These are phyloP conservation scores for Emergomyces africanus DNA, from an alignment of 2,329 filamentous ascomycete species.

Conservation along the genomic window DNA sequence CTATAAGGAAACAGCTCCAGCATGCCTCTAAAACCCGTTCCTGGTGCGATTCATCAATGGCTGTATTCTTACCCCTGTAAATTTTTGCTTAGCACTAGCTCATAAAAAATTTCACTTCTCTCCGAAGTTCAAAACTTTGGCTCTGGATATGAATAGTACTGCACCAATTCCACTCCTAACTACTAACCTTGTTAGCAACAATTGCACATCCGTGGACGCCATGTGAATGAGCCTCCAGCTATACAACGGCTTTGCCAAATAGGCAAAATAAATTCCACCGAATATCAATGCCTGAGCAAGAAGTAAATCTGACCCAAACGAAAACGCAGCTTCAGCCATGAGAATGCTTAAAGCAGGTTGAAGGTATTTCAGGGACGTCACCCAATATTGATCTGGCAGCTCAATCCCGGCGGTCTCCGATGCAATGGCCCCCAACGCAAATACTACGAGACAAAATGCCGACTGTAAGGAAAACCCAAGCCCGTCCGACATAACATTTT, in stretches of 20 bases:
- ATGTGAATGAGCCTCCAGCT: slow-evolving; percentile 24
- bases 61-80: slow-evolving; percentile 8
- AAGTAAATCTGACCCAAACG: slow-evolving; percentile 17
- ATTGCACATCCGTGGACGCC: slow-evolving; percentile 20
- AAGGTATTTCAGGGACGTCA: slow-evolving; percentile 22
- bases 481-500: slow-evolving; percentile 12
- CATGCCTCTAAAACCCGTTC: slow-evolving; percentile 15
- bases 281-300: slow-evolving; percentile 20
- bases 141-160: neutral
- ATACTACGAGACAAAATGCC: slow-evolving; percentile 20
- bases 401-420: slow-evolving; percentile 10
- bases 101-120: neutral
- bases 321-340: slow-evolving; percentile 18
- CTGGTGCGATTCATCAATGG: slow-evolving; percentile 10
- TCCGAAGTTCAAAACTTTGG: too few relatives aligned
- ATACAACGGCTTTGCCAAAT: slow-evolving; percentile 21
- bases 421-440: slow-evolving; percentile 18
- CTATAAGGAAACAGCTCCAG: slow-evolving; percentile 22
- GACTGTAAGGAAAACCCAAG: slow-evolving; percentile 15
- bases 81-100: neutral
- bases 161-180: neutral
- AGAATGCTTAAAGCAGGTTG: slow-evolving; percentile 19
- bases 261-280: slow-evolving; percentile 23
- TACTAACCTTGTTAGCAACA: slow-evolving; percentile 14
- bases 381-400: slow-evolving; percentile 9